Conservation (phyloP, 108 stramenopile species). For the Nitzschia sp. region DNA sequence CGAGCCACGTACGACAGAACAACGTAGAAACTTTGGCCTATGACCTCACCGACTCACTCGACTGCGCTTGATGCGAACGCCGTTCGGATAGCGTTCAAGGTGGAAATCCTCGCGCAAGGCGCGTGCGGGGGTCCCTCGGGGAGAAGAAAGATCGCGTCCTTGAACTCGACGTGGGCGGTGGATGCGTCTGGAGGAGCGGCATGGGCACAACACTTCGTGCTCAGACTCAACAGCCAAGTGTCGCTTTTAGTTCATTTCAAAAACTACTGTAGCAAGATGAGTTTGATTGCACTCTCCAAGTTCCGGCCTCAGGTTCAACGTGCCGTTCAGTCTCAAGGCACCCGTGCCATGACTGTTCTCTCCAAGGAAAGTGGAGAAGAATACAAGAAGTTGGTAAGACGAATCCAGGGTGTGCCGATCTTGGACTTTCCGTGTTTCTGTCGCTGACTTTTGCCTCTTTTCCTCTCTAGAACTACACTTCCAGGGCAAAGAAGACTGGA, state of each 20-base stretch:
- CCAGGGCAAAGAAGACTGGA: constrained; percentile 79
- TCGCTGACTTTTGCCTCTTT: not conserved
- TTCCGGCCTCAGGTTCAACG: constrained; percentile 26
- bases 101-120: not conserved
- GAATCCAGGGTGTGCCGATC: not conserved
- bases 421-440: not conserved
- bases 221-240: too few species aligned
- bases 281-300: constrained; percentile 18
- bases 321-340: constrained; percentile 22
- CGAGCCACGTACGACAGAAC: too few species aligned
- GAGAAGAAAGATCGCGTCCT: constrained; percentile 1
- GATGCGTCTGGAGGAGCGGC: not conserved
- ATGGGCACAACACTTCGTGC: not conserved
- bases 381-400: constrained; percentile 78
- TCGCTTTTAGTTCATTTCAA: too few species aligned
- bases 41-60: too few species aligned
- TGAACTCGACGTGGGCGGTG: not conserved
- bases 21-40: too few species aligned
- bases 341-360: constrained; percentile 74
- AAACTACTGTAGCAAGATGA: constrained; percentile 12
- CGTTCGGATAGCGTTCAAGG: too few species aligned
- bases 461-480: constrained; percentile 61
- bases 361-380: constrained; percentile 77
- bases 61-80: too few species aligned
- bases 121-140: not conserved